A percentile compares a stretch with the other conserved stretches of the same genome.
Conservation (phyloP, 176 grass and related monocot species). For the Paspalum notatum region DNA sequence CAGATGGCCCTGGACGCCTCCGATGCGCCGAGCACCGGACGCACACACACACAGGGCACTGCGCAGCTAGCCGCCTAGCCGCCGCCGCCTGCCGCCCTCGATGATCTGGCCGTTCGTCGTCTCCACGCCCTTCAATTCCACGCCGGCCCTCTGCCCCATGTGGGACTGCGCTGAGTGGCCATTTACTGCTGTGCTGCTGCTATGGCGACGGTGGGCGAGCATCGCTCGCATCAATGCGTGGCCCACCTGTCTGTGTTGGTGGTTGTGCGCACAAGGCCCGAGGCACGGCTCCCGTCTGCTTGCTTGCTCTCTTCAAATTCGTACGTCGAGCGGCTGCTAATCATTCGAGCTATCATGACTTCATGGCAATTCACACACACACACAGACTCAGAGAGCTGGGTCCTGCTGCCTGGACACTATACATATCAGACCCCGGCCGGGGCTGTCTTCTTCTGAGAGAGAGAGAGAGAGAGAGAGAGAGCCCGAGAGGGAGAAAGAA, state of each 20-base stretch:
- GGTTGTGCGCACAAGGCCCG: not conserved
- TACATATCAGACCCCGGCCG: constrained; percentile 20
- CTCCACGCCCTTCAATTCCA: not conserved
- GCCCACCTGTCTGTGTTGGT: not conserved
- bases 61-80: too few species aligned
- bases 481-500: not conserved
- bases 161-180: not conserved
- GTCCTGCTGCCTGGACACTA: not conserved
- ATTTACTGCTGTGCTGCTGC: constrained; percentile 3
- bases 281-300: not conserved
- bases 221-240: not conserved
- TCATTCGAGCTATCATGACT: constrained; percentile 65
- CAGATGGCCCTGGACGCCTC: not conserved
- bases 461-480: not conserved
- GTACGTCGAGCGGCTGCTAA: constrained; percentile 26
- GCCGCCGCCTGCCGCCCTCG: too few species aligned
- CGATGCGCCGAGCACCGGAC: not conserved
- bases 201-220: too few species aligned
- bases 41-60: too few species aligned
- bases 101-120: too few species aligned
- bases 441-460: too few species aligned
- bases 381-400: not conserved
- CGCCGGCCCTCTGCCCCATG: not conserved
- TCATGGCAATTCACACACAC: not conserved
- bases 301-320: too few species aligned